Evolutionary conservation across 192 early-diverging fungal genomes (phyloP), one percentile per base, ranked within the genome.

Genomic region (Polychytrium aggregatum): DNA sequence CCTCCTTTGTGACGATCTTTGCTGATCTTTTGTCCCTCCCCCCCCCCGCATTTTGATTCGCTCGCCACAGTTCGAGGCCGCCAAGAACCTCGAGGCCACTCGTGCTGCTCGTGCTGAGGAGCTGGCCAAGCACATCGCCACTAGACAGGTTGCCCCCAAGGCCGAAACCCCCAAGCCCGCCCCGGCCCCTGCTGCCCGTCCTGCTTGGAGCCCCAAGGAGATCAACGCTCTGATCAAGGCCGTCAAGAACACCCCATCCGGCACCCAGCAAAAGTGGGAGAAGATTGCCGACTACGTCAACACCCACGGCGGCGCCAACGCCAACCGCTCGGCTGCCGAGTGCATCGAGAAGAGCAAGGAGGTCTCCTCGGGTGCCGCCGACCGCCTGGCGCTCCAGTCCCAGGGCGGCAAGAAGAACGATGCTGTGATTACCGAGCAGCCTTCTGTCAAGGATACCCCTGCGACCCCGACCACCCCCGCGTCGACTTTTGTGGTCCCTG

Each of bases 261-360:
- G 87, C 16, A 83, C 82, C 11, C 28, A 3, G 6, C 14, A 25
- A 20, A 64, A 79, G 17, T 90, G 88, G 88, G 78, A 82, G 36
- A 86, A 74, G 10, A 84, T 90, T 48, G 73, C 82, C 38, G 76
- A 83, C 11, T 87, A 84, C 59, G 70, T 90, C 14, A 78, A 87
- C 20, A 48, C 73, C 25, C 88, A 90, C 52, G 71, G 79, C 26
- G 74, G 79, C 17, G n/a, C n/a, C n/a, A 63, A 78, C 24, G 63
- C 73, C 2, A 64, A 71, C 20, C 39, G 53, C 43, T 65, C 68
- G 27, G 46, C 44, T 20, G 41, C 53, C 42, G 62, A 63, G 22
- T 44, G 28, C 11, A 47, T 44, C 16, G 42, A 24, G 1, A 55
- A 62, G 14, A 47, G 63, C 37, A 60, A 40, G 27, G 62, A 70